phyloP scores from a whole-genome alignment of 2,329 filamentous ascomycete species.

The Thielaviopsis populi region DNA sequence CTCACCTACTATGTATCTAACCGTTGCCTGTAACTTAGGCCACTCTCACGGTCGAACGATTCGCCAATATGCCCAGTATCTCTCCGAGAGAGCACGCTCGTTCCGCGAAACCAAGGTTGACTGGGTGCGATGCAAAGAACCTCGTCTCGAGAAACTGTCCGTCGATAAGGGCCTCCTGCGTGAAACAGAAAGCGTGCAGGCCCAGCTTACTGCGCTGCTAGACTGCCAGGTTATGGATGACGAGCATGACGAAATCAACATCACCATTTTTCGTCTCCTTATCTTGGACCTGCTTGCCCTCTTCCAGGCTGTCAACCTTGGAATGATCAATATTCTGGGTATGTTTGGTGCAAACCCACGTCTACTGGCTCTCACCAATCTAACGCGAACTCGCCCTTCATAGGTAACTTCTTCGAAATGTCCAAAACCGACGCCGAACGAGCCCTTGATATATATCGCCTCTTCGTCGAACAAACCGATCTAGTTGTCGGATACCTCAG shows the following conservation, averaged over 20 bases:
- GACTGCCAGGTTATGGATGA: constrained; percentile 78
- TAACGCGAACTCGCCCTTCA: constrained; percentile 13
- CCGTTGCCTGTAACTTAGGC: constrained; percentile 34
- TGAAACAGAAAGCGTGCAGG: constrained; percentile 82
- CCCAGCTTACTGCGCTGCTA: constrained; percentile 69
- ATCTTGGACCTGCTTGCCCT: constrained; percentile 79
- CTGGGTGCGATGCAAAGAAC: constrained; percentile 72
- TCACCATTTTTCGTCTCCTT: constrained; percentile 82
- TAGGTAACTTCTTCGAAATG: constrained; percentile 97
- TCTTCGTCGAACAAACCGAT: constrained; percentile 83
- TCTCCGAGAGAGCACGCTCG: constrained; percentile 65
- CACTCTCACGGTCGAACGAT: constrained; percentile 95
- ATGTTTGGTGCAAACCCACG: constrained; percentile 23
- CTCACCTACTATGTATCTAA: not conserved
- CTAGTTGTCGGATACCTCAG: constrained; percentile 81
- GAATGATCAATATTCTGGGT: constrained; percentile 93
- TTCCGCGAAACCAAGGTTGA: constrained; percentile 76
- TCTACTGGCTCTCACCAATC: not conserved
- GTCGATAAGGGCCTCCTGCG: constrained; percentile 85
- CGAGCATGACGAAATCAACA: constrained; percentile 91
- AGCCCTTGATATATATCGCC: constrained; percentile 81
- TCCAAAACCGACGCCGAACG: constrained; percentile 85
- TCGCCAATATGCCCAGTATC: constrained; percentile 75
- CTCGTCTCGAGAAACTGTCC: constrained; percentile 66
- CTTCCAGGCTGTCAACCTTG: constrained; percentile 92